These are phyloP conservation scores for Cynanchum wilfordii DNA, from an alignment of 257 asterid species.

Conservation along the genomic window DNA sequence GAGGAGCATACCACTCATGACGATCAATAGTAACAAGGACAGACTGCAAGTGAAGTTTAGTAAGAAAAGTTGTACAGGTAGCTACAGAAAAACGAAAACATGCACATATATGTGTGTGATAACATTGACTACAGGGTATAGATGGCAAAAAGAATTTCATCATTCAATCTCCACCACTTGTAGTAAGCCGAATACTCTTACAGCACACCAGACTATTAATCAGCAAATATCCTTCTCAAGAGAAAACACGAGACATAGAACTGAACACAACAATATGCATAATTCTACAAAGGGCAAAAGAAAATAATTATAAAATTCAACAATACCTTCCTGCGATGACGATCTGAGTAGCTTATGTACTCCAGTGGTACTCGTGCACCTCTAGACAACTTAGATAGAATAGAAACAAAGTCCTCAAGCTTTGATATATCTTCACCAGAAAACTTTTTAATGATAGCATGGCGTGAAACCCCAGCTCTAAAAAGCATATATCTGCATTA, in stretches of 20 bases:
- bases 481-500: slow-evolving; percentile 78
- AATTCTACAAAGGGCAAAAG: background rate
- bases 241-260: background rate
- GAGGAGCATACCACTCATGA: slow-evolving; percentile 98
- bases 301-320: slow-evolving; percentile 1
- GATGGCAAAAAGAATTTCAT: slow-evolving; percentile 1
- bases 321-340: slow-evolving; percentile 89
- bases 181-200: background rate
- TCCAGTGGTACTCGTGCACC: slow-evolving; percentile 97
- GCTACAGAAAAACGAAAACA: background rate
- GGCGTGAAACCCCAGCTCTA: slow-evolving; percentile 97
- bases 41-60: slow-evolving; percentile 57
- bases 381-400: slow-evolving; percentile 75
- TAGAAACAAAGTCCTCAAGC: slow-evolving; percentile 73
- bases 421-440: slow-evolving; percentile 84
- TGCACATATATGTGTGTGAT: slow-evolving; percentile 1
- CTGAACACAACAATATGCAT: background rate
- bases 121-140: background rate
- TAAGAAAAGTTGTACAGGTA: background rate
- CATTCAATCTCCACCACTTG: background rate
- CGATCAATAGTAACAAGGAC: slow-evolving; percentile 95
- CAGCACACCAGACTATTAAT: background rate
- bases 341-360: slow-evolving; percentile 76
- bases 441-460: slow-evolving; percentile 92
- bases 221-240: background rate